Conservation (phyloP, 352 stramenopile genomes). For the Globisporangium recalcitrans region DNA sequence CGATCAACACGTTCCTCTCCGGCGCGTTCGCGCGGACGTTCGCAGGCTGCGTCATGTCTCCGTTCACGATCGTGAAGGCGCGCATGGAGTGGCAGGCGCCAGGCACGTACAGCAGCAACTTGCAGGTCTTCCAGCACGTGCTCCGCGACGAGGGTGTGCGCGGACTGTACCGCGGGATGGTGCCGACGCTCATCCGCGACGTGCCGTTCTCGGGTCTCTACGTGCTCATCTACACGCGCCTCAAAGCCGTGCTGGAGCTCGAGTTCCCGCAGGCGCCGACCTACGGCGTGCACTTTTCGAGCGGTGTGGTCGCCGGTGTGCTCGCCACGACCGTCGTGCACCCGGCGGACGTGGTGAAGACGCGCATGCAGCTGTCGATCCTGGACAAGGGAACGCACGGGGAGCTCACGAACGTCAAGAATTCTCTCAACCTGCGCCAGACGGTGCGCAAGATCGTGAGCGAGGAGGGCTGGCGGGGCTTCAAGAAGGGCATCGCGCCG, state of each 20-base stretch:
- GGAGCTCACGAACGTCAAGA: constrained; percentile 32
- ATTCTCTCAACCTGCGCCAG: constrained; percentile 58
- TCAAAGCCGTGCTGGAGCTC: constrained; percentile 42
- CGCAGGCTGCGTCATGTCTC: constrained; percentile 70
- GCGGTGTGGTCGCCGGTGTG: constrained; percentile 68
- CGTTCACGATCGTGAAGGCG: constrained; percentile 84
- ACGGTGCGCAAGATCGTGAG: constrained; percentile 82
- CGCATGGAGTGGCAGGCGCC: constrained; percentile 79
- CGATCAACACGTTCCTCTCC: constrained; percentile 74
- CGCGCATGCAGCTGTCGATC: constrained; percentile 83
- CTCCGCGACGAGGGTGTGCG: constrained; percentile 59
- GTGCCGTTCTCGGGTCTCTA: constrained; percentile 88
- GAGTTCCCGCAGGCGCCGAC: constrained; percentile 39
- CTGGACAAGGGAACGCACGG: constrained; percentile 29
- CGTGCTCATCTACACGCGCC: constrained; percentile 78
- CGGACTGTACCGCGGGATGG: constrained; percentile 82
- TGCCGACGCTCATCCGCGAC: constrained; percentile 81
- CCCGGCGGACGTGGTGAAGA: constrained; percentile 85
- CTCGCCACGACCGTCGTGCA: constrained; percentile 81
- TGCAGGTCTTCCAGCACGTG: constrained; percentile 62
- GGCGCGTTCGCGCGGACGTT: constrained; percentile 85
- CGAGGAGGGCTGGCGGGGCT: constrained; percentile 90
- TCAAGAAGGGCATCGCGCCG: constrained; percentile 92
- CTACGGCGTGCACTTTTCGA: constrained; percentile 75
- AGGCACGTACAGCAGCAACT: constrained; percentile 52